Conservation (phyloP, 2,329 filamentous ascomycete genomes). For the Trichoderma sp. region DNA sequence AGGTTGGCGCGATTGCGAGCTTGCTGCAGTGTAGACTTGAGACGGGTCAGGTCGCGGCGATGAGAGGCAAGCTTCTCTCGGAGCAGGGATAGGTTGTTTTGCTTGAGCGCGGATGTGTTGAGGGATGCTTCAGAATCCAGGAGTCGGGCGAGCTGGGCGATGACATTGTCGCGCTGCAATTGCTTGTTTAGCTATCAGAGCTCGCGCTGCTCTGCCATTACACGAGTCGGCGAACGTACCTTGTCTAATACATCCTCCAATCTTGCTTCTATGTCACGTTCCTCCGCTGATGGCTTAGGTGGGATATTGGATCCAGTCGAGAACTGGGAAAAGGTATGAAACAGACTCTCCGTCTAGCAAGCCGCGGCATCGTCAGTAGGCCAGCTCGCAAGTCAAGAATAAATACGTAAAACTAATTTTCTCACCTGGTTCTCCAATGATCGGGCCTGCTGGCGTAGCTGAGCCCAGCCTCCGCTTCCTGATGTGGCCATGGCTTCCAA, state of each 20-base stretch:
- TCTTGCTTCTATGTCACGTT: conserved; percentile 73
- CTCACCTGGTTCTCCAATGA: conserved; percentile 84
- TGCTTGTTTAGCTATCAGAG: background rate
- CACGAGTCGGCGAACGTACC: conserved; percentile 44
- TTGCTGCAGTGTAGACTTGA: conserved; percentile 71
- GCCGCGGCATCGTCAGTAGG: background rate
- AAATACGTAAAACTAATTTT: background rate
- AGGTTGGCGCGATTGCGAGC: conserved; percentile 86
- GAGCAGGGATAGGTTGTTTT: conserved; percentile 90
- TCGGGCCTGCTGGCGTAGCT: conserved; percentile 88
- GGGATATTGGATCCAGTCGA: conserved; percentile 76
- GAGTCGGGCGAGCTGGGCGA: conserved; percentile 79
- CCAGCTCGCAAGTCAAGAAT: background rate
- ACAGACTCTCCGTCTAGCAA: conserved; percentile 75
- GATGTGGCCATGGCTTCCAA: conserved; percentile 48
- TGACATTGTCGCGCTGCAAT: conserved; percentile 71
- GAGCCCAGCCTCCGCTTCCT: conserved; percentile 75
- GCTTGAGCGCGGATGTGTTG: conserved; percentile 89
- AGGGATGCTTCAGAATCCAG: conserved; percentile 89
- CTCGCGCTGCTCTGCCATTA: background rate
- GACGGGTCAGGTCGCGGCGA: conserved; percentile 73
- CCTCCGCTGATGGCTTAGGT: conserved; percentile 80
- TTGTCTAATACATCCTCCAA: conserved; percentile 82
- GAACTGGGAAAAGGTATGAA: conserved; percentile 89
- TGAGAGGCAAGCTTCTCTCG: conserved; percentile 88